Evolutionary conservation across 345 rosid genomes (phyloP).

Genomic region (Aquilaria sinensis): DNA sequence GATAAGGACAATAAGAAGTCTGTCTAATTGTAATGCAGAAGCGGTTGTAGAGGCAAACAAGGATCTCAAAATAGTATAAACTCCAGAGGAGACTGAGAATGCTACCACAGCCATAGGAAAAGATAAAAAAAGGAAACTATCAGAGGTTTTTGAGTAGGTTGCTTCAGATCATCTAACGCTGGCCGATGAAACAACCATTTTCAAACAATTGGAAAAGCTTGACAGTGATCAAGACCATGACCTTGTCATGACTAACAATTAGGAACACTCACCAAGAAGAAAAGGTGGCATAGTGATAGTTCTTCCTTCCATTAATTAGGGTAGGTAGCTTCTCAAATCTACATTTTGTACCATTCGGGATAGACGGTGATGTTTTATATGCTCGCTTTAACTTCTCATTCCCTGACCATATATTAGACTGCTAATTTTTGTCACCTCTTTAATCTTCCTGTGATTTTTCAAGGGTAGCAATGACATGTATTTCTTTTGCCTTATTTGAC

Average conservation of each 20-base stretch:
- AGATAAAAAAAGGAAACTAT: constrained; percentile 43
- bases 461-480: no score
- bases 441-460: no score
- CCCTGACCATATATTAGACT: no score
- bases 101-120: constrained; percentile 16
- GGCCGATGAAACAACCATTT: constrained; percentile 23
- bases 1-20: no score
- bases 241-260: constrained; percentile 30
- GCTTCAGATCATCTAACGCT: constrained; percentile 16
- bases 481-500: no score
- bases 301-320: constrained; percentile 1
- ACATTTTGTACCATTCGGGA: constrained; percentile 43
- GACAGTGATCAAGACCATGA: constrained; percentile 56
- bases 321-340: constrained; percentile 22
- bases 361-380: constrained; percentile 43
- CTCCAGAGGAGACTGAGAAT: constrained; percentile 24
- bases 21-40: not conserved
- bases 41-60: constrained; percentile 16
- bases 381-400: not conserved
- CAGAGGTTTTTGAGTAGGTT: constrained; percentile 16
- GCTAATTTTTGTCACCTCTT: no score
- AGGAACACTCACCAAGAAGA: constrained; percentile 37
- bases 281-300: constrained; percentile 29
- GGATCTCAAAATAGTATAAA: constrained; percentile 24
- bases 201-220: constrained; percentile 38